Percentiles rank a stretch among this genome's conserved stretches.
phyloP scores from a whole-genome alignment of 805 yeast species.

The Myxozyma vanderwaltii region DNA sequence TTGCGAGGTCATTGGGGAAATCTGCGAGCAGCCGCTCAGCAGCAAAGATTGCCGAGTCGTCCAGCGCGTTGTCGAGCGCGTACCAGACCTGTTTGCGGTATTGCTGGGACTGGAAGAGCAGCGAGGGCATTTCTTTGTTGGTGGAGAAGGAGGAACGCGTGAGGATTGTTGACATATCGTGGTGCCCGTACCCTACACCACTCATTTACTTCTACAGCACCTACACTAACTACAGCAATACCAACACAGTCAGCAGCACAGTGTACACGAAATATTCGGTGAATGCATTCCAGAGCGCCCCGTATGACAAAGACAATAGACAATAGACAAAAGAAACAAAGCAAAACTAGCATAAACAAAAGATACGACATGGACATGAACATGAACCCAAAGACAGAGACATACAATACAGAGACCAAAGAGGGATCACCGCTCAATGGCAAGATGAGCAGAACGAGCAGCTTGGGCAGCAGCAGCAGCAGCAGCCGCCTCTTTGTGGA shows the following conservation, averaged over 20 bases:
- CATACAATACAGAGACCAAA: not conserved
- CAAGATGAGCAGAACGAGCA: constrained; percentile 1
- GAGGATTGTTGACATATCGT: too few species aligned
- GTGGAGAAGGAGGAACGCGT: not conserved
- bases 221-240: too few species aligned
- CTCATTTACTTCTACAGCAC: too few species aligned
- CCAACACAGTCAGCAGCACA: too few species aligned
- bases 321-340: too few species aligned
- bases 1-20: constrained; percentile 56
- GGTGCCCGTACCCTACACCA: too few species aligned
- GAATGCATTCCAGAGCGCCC: too few species aligned
- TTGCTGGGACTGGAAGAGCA: constrained; percentile 38
- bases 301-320: too few species aligned
- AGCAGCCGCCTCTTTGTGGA: constrained; percentile 32
- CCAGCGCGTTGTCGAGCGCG: constrained; percentile 68
- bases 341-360: too few species aligned
- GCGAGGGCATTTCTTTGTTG: not conserved
- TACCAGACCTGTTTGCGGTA: constrained; percentile 56
- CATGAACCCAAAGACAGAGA: not conserved
- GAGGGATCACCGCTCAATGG: constrained; percentile 1
- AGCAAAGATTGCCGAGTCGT: constrained; percentile 79
- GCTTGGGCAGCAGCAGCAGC: constrained; percentile 13
- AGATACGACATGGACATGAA: not conserved
- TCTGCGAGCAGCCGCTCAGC: constrained; percentile 78
- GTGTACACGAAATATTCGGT: too few species aligned